Evolutionary conservation across 352 stramenopile species (phyloP).

Genomic region (Pythium sukuiense): DNA sequence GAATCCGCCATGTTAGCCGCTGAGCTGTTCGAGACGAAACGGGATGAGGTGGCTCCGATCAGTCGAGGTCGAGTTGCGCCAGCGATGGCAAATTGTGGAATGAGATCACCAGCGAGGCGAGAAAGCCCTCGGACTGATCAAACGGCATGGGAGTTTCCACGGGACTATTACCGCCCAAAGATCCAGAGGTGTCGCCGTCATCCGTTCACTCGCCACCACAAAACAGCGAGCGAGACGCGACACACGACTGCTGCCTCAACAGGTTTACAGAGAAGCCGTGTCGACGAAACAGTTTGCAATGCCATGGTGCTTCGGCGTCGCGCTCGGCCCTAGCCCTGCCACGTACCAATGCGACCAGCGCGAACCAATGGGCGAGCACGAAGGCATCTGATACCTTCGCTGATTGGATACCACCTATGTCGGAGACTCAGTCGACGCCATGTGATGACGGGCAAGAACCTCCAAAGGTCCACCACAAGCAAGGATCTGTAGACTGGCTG

Average conservation of each 20-base stretch:
- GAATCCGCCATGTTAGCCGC: background rate
- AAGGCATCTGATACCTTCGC: background rate
- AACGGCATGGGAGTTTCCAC: too few relatives aligned
- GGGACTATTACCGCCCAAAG: background rate
- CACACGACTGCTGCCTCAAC: conserved; percentile 2
- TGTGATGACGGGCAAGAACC: background rate
- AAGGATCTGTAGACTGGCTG: background rate
- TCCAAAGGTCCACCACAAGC: background rate
- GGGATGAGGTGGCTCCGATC: background rate
- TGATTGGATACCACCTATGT: background rate
- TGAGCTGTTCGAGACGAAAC: background rate
- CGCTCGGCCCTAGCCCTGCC: background rate
- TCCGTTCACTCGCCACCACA: background rate
- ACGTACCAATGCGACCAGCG: conserved; percentile 1
- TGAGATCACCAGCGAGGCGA: background rate
- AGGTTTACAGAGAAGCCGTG: background rate
- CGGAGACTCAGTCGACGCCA: background rate
- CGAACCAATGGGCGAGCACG: background rate
- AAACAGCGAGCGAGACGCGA: background rate
- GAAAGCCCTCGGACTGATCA: background rate
- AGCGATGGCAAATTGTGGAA: conserved; percentile 9
- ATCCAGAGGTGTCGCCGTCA: background rate
- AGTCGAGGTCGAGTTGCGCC: conserved; percentile 22
- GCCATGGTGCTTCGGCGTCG: background rate
- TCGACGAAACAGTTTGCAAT: conserved; percentile 4